Evolutionary conservation across 768 basidiomycete genomes (phyloP), one percentile per base, ranked within the genome.

Genomic region (Podaxis sp.): DNA sequence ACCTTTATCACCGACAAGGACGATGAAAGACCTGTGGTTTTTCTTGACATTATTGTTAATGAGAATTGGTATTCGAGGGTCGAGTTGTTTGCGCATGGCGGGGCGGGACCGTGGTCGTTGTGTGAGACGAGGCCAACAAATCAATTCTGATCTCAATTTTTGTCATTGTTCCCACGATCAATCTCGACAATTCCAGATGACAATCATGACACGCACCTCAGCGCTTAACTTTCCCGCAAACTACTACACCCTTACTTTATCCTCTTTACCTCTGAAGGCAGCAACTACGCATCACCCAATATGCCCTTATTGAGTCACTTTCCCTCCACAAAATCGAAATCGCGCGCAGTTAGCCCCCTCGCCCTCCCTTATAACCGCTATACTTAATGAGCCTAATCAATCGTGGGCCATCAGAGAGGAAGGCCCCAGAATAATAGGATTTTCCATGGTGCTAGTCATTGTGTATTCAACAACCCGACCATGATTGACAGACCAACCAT

Each of bases 1-100:
- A 6, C 90, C 91, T 73, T 88, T 91, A 80, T 99, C 96, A 38
- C 97, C 97, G 17, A 99, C 95, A 49, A 99, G 84, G 40, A 98
- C 93, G 74, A 99, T 90, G 81, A 99, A 98, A 1, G 93, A 95
- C 40, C 97, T 82, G 68, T 98, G 90, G 68, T 96, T 95, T 68
- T 88, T 84, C 75, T 93, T 90, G 73, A 97, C 95, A 84, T 93
- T 93, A 74, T 96, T 96, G 67, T 85, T 88, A 73, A 98, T 95
- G 60, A 98, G 86, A 56, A 88, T 90, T 17, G 93, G 94, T 65
- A 99, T 94, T 44, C 96, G 90, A 54, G 90, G 90, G 75, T 98
- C 96, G 60, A 97, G 86, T 70, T 93, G 90, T 75, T 93, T 93
- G 57, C 90, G 84, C 91, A 93, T 93, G 40, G 26, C 30, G 54